Conservation (phyloP, 352 stramenopile genomes). For the Phytophthora fragariaefolia region DNA sequence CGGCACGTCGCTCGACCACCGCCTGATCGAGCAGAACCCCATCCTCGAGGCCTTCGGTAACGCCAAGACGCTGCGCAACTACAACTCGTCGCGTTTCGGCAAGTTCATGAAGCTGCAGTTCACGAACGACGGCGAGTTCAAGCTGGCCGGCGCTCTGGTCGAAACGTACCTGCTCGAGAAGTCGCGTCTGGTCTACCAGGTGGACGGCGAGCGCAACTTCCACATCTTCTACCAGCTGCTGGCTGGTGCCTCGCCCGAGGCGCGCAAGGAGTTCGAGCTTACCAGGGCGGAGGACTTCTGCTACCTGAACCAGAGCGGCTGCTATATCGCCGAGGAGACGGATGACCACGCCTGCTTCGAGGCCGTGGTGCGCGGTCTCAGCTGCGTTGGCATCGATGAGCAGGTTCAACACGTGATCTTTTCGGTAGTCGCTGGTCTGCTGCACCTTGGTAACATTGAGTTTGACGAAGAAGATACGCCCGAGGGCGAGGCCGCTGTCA, state of each 20-base stretch:
- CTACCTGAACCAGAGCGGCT: slow-evolving; percentile 95
- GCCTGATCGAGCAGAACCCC: slow-evolving; percentile 92
- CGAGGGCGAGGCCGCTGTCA: slow-evolving; percentile 78
- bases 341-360: slow-evolving; percentile 89
- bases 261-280: slow-evolving; percentile 69
- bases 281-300: slow-evolving; percentile 88
- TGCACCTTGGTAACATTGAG: slow-evolving; percentile 97
- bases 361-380: slow-evolving; percentile 72
- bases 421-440: slow-evolving; percentile 91
- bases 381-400: slow-evolving; percentile 80
- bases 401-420: slow-evolving; percentile 88
- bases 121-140: slow-evolving; percentile 85
- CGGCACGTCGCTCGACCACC: slow-evolving; percentile 75
- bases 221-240: slow-evolving; percentile 96
- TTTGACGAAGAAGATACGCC: slow-evolving; percentile 92
- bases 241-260: slow-evolving; percentile 57
- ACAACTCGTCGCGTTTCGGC: slow-evolving; percentile 95
- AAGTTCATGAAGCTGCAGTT: slow-evolving; percentile 98
- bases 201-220: slow-evolving; percentile 94
- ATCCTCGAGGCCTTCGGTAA: slow-evolving; percentile 97
- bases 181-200: slow-evolving; percentile 89
- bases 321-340: slow-evolving; percentile 92
- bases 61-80: slow-evolving; percentile 94
- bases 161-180: slow-evolving; percentile 92
- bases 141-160: slow-evolving; percentile 85